Percentiles rank a stretch among this genome's conserved stretches.
These are phyloP conservation scores for Rutstroemia sydowiana DNA, from an alignment of 2,329 filamentous ascomycete species.

Conservation along the genomic window DNA sequence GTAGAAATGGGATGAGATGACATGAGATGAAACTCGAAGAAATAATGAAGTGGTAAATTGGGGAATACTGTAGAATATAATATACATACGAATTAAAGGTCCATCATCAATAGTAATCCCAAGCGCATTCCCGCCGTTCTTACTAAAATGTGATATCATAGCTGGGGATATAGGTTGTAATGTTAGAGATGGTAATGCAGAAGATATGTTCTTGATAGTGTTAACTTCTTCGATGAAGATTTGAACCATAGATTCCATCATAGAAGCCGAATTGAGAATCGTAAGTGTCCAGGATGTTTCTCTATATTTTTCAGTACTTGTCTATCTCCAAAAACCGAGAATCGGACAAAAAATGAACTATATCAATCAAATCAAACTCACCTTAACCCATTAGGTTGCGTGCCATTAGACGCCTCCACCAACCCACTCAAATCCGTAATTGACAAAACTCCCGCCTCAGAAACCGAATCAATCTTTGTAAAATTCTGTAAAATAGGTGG, in stretches of 20 bases:
- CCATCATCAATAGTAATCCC: slow-evolving; percentile 17
- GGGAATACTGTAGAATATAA: too few relatives aligned
- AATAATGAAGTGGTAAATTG: too few relatives aligned
- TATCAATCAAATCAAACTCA: background rate
- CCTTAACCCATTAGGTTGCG: background rate
- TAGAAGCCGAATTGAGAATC: background rate
- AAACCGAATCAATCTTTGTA: slow-evolving; percentile 5
- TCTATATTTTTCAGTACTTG: background rate
- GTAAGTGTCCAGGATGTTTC: slow-evolving; percentile 1
- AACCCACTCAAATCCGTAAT: slow-evolving; percentile 13
- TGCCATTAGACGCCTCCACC: slow-evolving; percentile 9
- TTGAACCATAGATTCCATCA: slow-evolving; percentile 13
- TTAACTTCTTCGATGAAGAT: slow-evolving; percentile 17
- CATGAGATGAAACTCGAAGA: too few relatives aligned
- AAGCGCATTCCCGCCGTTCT: slow-evolving; percentile 22
- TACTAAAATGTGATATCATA: slow-evolving; percentile 16
- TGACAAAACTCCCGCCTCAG: background rate
- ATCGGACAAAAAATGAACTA: too few relatives aligned
- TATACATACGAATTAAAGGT: slow-evolving; percentile 11
- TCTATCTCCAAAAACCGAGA: too few relatives aligned
- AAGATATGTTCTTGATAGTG: slow-evolving; percentile 9
- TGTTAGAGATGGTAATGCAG: slow-evolving; percentile 14
- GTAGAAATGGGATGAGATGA: background rate
- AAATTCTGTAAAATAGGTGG: slow-evolving; percentile 16
- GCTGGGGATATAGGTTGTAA: slow-evolving; percentile 19